Evolutionary conservation across 1,284 basidiomycete species (phyloP), one percentile per base, ranked within the genome.

Genomic region (Ustilago curta): DNA sequence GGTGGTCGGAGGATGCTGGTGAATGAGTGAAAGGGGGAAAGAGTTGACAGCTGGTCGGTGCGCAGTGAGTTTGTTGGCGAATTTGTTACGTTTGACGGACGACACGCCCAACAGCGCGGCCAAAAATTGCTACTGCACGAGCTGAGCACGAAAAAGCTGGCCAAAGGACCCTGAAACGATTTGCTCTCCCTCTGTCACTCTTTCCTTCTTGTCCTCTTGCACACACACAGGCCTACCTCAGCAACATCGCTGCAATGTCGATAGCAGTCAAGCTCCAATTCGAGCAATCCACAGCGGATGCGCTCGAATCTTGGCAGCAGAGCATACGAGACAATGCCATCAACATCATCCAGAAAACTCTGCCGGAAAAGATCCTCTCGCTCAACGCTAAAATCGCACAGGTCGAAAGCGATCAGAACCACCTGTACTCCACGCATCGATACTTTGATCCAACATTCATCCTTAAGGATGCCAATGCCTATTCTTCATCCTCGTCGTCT

Each of bases 241-340:
- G 31, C 5, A 45, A 3, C 29, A 9, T 3, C 16, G 21, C 18
- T 27, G 64, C 27, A 45, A 76, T 76, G 73, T 68, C 73, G 39
- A 23, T 27, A 25, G 69, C 65, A 39, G 73, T 71, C 2, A 71
- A 47, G 59, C 69, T 76, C 19, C 45, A 65, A 25, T 62, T 76
- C 32, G 73, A 71, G 29, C 54, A 64, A 45, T 57, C 65, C 40
- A 71, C 69, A 1, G 52, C 55, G 18, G 61, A 71, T 31, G 64
- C 55, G 4, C 60, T 76, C 55, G 73, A 76, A 50, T 51, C 60
- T 3, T 76, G 68, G 69, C 73, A 76, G 47, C 52, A 76, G 25
- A 58, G 44, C 16, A 54, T 76, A 14, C 69, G 65, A 0, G 57
- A 63, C 27, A 64, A 59, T n/a, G 73, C 73, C 18, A 47, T 76